phyloP scores from a whole-genome alignment of 495 filamentous ascomycete genomes.

The Hyphodiscus hymeniophilus region DNA sequence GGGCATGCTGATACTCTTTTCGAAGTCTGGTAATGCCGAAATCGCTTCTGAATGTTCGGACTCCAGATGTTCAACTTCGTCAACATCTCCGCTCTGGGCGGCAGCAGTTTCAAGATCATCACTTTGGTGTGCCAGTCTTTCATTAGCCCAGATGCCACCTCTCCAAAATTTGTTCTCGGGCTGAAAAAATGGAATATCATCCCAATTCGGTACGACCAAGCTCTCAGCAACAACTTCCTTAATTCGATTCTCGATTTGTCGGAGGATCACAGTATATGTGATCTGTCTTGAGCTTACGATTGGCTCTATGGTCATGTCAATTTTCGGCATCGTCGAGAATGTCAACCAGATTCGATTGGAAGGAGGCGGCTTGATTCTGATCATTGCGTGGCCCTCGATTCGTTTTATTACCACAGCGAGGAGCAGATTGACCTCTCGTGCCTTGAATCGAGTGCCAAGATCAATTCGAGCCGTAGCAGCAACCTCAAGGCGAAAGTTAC shows the following conservation, averaged over 20 bases:
- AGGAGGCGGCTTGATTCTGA: slow-evolving; percentile 89
- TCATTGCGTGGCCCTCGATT: slow-evolving; percentile 72
- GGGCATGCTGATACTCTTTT: slow-evolving; percentile 53
- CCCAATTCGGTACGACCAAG: slow-evolving; percentile 90
- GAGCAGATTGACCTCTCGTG: slow-evolving; percentile 80
- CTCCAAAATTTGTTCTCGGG: slow-evolving; percentile 68
- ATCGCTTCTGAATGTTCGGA: slow-evolving; percentile 21
- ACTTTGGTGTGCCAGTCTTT: slow-evolving; percentile 32
- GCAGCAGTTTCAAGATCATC: slow-evolving; percentile 34
- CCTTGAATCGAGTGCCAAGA: slow-evolving; percentile 78
- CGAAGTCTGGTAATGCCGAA: slow-evolving; percentile 36
- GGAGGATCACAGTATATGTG: slow-evolving; percentile 83
- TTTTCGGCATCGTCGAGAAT: slow-evolving; percentile 84
- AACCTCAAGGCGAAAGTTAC: slow-evolving; percentile 82
- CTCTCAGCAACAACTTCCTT: slow-evolving; percentile 89
- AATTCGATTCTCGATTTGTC: slow-evolving; percentile 89
- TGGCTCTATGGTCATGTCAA: slow-evolving; percentile 87
- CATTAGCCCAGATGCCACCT: slow-evolving; percentile 81
- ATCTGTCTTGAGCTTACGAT: slow-evolving; percentile 94
- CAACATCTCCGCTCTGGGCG: slow-evolving; percentile 50
- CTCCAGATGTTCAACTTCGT: slow-evolving; percentile 37
- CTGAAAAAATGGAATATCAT: slow-evolving; percentile 83
- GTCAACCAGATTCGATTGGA: slow-evolving; percentile 93
- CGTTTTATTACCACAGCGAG: slow-evolving; percentile 81
- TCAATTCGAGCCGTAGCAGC: slow-evolving; percentile 87